These are phyloP conservation scores for Sarocladium strictum DNA, from an alignment of 2,329 filamentous ascomycete genomes.

Conservation along the genomic window DNA sequence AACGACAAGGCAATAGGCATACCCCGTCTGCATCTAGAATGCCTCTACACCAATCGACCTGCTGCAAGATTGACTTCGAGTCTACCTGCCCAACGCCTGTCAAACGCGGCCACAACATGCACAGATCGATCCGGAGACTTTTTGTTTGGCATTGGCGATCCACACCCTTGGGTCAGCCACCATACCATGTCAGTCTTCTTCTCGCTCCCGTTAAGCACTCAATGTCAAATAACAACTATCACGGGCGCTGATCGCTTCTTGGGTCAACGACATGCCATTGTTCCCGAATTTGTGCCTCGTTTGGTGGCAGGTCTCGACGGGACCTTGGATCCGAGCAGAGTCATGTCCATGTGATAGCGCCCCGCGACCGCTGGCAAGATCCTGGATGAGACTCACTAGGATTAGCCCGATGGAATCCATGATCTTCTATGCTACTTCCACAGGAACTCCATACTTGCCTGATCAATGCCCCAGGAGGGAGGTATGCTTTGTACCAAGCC, in stretches of 20 bases:
- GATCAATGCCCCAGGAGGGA: too few relatives aligned
- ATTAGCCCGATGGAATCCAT: neutral
- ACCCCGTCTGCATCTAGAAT: neutral
- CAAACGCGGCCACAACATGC: neutral
- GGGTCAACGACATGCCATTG: neutral
- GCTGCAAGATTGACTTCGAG: constrained; percentile 8
- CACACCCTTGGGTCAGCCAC: constrained; percentile 8
- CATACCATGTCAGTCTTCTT: neutral
- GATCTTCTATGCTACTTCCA: neutral
- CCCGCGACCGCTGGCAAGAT: neutral
- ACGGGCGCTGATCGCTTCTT: neutral
- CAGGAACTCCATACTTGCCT: neutral
- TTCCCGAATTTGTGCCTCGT: neutral
- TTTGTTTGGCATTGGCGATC: constrained; percentile 1
- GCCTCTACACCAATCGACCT: neutral
- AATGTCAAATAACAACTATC: neutral
- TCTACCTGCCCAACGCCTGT: constrained; percentile 3
- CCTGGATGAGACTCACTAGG: neutral
- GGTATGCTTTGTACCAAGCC: neutral
- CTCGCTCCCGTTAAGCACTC: neutral
- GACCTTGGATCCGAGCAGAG: neutral
- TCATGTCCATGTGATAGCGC: neutral
- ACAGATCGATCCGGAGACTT: constrained; percentile 7
- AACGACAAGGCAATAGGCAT: neutral
- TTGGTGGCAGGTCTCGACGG: neutral